Percentiles rank a stretch among this genome's conserved stretches.
These are phyloP conservation scores for Mantamonas sphyraenae DNA, from an alignment of 78 protist species.

Conservation along the genomic window DNA sequence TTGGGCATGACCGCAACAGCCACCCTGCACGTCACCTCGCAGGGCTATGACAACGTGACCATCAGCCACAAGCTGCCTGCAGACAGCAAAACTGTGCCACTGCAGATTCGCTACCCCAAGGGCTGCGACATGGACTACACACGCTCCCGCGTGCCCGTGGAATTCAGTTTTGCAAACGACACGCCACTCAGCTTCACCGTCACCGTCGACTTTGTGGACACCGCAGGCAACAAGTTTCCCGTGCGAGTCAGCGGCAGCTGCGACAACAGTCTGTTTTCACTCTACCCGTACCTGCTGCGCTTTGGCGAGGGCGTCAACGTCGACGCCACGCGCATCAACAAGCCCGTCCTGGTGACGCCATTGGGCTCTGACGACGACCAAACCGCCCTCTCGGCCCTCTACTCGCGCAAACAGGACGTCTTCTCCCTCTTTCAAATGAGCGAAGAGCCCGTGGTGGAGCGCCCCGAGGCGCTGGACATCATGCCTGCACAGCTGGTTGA, in stretches of 20 bases:
- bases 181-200: conserved; percentile 48
- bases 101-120: conserved; percentile 38
- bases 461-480: not conserved
- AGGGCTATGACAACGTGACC: conserved; percentile 56
- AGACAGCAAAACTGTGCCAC: conserved; percentile 31
- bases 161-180: conserved; percentile 16
- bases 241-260: conserved; percentile 33
- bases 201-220: conserved; percentile 37
- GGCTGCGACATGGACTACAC: conserved; percentile 8
- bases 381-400: not conserved
- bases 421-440: no score
- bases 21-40: conserved; percentile 28
- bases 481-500: not conserved
- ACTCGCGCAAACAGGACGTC: not conserved
- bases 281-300: conserved; percentile 5
- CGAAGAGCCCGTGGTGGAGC: not conserved
- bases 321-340: no score
- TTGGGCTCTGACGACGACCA: not conserved
- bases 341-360: no score
- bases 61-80: conserved; percentile 21
- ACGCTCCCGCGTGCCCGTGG: not conserved
- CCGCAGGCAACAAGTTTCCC: conserved; percentile 24
- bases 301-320: not conserved
- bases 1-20: conserved; percentile 18
- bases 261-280: conserved; percentile 38